phyloP scores from a whole-genome alignment of 1,284 basidiomycete species.

The Fomes fomentarius region DNA sequence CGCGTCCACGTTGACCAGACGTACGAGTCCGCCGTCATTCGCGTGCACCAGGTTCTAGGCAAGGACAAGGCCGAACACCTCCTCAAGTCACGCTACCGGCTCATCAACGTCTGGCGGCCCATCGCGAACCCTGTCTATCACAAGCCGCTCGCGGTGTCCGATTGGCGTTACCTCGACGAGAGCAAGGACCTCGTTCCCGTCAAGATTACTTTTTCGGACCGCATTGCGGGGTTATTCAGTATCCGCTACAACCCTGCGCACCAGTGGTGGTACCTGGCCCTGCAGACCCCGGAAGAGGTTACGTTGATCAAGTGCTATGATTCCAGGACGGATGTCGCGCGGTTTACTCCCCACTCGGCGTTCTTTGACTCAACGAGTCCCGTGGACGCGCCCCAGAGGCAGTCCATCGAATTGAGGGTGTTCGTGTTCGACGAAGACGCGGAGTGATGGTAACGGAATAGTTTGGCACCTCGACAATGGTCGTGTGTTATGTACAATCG shows the following conservation, averaged over 20 bases:
- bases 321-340: conserved; percentile 41
- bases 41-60: conserved; percentile 52
- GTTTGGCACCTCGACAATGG: no score
- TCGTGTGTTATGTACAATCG: no score
- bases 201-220: conserved; percentile 27
- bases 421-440: conserved; percentile 43
- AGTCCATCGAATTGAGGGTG: conserved; percentile 44
- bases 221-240: conserved; percentile 55
- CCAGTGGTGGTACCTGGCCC: conserved; percentile 59
- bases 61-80: conserved; percentile 47
- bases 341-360: conserved; percentile 49
- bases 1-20: conserved; percentile 63
- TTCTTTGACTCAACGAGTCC: conserved; percentile 44
- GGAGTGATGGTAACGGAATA: conserved; percentile 14
- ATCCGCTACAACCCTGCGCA: conserved; percentile 56
- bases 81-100: conserved; percentile 52
- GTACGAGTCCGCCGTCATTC: conserved; percentile 43
- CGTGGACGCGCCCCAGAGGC: conserved; percentile 40
- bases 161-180: conserved; percentile 40
- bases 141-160: conserved; percentile 51
- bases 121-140: conserved; percentile 49
- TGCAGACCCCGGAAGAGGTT: conserved; percentile 47
- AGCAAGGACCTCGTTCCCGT: conserved; percentile 27
- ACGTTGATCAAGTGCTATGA: conserved; percentile 53
- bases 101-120: conserved; percentile 62